These are phyloP conservation scores for Funneliformis caledonium DNA, from an alignment of 371 early-diverging fungal species.

Conservation along the genomic window DNA sequence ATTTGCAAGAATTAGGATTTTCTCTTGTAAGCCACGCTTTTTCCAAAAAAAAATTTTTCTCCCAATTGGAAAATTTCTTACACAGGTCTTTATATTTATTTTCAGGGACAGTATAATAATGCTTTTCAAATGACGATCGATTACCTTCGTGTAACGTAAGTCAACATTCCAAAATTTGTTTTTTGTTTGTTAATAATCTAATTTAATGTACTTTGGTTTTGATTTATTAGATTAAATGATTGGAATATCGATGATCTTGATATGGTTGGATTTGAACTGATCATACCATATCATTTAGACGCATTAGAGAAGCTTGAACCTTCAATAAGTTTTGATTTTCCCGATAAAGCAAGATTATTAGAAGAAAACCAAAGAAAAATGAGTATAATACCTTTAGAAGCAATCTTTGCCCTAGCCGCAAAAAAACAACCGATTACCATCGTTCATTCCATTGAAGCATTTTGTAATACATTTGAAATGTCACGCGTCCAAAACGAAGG, in stretches of 20 bases:
- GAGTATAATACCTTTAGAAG: conserved; percentile 10
- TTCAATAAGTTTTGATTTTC: background rate
- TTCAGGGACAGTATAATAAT: no score
- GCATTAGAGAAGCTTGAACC: background rate
- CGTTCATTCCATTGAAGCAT: conserved; percentile 17
- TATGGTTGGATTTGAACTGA: conserved; percentile 11
- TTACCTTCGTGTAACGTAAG: no score
- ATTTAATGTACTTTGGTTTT: no score
- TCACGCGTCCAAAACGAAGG: conserved; percentile 20
- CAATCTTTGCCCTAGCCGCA: conserved; percentile 9
- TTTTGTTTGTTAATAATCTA: no score
- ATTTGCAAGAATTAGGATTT: no score
- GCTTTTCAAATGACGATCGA: no score
- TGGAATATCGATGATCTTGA: background rate
- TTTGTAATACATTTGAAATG: conserved; percentile 3
- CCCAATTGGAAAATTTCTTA: no score
- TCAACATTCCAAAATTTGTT: no score
- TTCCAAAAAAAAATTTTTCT: no score
- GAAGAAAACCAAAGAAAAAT: conserved; percentile 26
- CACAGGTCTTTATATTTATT: no score
- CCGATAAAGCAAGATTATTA: conserved; percentile 7
- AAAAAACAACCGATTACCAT: background rate
- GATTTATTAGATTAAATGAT: no score
- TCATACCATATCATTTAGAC: background rate
- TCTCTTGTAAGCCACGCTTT: no score